Evolutionary conservation across 371 early-diverging fungal species (phyloP).

Genomic region (Syncephalis plumigaleata): DNA sequence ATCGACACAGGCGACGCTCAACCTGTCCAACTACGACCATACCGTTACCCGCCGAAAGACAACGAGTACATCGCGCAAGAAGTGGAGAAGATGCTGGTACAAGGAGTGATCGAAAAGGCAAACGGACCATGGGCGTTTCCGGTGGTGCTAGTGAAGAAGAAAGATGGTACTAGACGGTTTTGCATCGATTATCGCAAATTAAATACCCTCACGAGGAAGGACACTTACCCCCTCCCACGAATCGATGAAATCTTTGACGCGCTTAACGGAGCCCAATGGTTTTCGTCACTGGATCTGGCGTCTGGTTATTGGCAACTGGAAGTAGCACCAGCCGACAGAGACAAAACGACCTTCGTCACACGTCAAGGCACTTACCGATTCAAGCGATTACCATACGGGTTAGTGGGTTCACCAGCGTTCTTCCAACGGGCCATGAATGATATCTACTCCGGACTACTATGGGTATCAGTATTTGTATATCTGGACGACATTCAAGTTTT

Average conservation of each 20-base stretch:
- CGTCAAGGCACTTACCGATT: slow-evolving; percentile 20
- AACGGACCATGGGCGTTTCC: slow-evolving; percentile 8
- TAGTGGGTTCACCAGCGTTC: slow-evolving; percentile 16
- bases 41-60: not conserved
- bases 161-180: slow-evolving; percentile 14
- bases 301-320: slow-evolving; percentile 19
- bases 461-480: slow-evolving; percentile 16
- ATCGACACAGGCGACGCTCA: not conserved
- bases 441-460: slow-evolving; percentile 9
- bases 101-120: not conserved
- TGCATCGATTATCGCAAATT: slow-evolving; percentile 18
- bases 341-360: slow-evolving; percentile 30
- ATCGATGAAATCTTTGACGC: slow-evolving; percentile 17
- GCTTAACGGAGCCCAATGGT: slow-evolving; percentile 7
- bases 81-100: not conserved
- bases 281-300: slow-evolving; percentile 16
- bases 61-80: not conserved
- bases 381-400: slow-evolving; percentile 18
- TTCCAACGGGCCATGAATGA: slow-evolving; percentile 15
- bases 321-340: slow-evolving; percentile 7
- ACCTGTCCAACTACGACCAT: not conserved
- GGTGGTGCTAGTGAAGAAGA: slow-evolving; percentile 9
- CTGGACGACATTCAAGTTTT: slow-evolving; percentile 26
- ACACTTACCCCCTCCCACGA: slow-evolving; percentile 17
- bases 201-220: slow-evolving; percentile 16